Conservation (phyloP, 2,329 filamentous ascomycete species). For the Penicillium freii region DNA sequence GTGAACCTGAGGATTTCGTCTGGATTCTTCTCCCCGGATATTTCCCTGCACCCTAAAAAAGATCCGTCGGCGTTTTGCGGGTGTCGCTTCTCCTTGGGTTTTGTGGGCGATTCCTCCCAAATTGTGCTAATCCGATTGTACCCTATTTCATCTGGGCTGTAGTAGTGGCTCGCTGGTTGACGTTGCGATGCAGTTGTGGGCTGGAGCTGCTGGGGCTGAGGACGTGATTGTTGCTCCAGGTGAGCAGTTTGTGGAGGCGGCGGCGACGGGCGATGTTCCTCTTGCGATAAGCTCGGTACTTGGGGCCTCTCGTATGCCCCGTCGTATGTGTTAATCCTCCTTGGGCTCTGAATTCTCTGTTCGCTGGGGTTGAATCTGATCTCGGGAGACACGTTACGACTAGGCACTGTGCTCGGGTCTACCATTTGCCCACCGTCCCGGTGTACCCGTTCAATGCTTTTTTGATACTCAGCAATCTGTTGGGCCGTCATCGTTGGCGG, state of each 20-base stretch:
- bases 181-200: background rate
- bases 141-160: slow-evolving; percentile 42
- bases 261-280: slow-evolving; percentile 1
- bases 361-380: slow-evolving; percentile 31
- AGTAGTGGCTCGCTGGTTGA: slow-evolving; percentile 29
- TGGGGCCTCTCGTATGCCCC: slow-evolving; percentile 20
- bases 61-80: slow-evolving; percentile 32
- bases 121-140: slow-evolving; percentile 38
- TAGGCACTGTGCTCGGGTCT: slow-evolving; percentile 33
- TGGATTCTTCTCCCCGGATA: slow-evolving; percentile 35
- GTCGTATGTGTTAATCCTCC: slow-evolving; percentile 12
- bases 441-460: slow-evolving; percentile 35
- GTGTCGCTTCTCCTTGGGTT: slow-evolving; percentile 21
- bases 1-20: slow-evolving; percentile 41
- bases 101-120: slow-evolving; percentile 32
- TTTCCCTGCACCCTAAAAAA: slow-evolving; percentile 44
- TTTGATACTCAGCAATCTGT: slow-evolving; percentile 42
- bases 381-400: slow-evolving; percentile 30
- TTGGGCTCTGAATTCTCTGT: slow-evolving; percentile 14
- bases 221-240: background rate
- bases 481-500: slow-evolving; percentile 40
- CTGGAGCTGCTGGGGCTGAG: slow-evolving; percentile 7
- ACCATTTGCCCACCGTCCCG: slow-evolving; percentile 32
- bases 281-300: background rate
- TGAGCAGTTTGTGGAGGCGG: background rate